Base-by-base conservation (phyloP, 139 green algal species). In the Picocystis salinarum region DNA sequence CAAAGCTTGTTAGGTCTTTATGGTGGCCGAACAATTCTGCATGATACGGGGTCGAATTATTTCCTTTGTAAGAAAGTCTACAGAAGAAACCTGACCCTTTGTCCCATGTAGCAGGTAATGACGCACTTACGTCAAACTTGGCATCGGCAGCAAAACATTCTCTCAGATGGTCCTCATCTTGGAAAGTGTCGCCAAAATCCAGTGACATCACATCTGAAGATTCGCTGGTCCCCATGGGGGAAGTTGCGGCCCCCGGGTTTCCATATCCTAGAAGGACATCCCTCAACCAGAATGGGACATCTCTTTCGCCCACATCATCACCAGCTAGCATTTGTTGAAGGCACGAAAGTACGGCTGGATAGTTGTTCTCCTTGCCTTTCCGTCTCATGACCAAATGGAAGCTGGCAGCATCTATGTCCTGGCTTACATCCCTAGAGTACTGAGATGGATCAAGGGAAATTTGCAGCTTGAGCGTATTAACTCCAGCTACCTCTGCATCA, bases 331-430 rank as follows among this genome's bases (percentile, higher is more conserved):
- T 59, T 69, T 96, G 87, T 19, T 85, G 71, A 39, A 98, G 91
- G 51, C 59, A 77, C 62, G 91, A 79, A 26, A 98, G 71, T 52
- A 98, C 79, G 3, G 82, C 71, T 69, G 93, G 93, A 73, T 95
- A 98, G 70, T 98, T 98, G 71, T 96, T 98, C 59, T 96, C 87
- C 70, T 91, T 85, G 24, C 80, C 52, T 52, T 88, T 83, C 18
- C 80, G 46, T 27, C 88, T 56, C 60, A 96, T 62, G 18, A 95
- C 33, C 25, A 96, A 37, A 53, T 92, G 92, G 66, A 93, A 91
- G 4, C 57, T 67, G 23, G 40, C 37, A 60, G n/a, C n/a, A n/a
- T 93, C 93, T 22, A 86, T 56, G 49, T 91, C 71, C 56, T 80
- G 70, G 4, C 31, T 37, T 13, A 15, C 13, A 37, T 13, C 15